Percentiles rank a stretch among this genome's conserved stretches.
Conservation (phyloP, 805 yeast species). For the Suhomyces canberraensis region DNA sequence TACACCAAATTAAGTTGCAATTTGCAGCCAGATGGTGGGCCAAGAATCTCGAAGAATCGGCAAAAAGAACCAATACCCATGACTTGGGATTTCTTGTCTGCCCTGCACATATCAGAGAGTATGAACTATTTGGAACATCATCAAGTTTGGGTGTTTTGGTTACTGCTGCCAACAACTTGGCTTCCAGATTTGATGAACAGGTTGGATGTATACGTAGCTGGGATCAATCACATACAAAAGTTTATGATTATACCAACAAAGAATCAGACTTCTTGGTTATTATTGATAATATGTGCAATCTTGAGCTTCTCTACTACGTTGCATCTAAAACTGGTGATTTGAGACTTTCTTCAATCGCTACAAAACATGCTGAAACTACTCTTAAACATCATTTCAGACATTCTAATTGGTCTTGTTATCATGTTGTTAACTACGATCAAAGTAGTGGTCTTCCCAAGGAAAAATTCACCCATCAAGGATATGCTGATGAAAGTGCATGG, state of each 20-base stretch:
- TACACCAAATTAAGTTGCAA: constrained; percentile 9
- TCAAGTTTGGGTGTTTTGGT: constrained; percentile 16
- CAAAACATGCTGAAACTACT: constrained; percentile 28
- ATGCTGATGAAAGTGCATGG: constrained; percentile 24
- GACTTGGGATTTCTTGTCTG: constrained; percentile 26
- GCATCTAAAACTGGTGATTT: constrained; percentile 22
- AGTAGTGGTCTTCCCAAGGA: constrained; percentile 18
- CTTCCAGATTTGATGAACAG: constrained; percentile 18
- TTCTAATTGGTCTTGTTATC: constrained; percentile 21
- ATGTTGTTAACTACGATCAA: constrained; percentile 21
- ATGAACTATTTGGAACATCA: constrained; percentile 12
- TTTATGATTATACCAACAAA: constrained; percentile 14
- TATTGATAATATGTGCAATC: constrained; percentile 20
- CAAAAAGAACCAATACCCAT: constrained; percentile 21
- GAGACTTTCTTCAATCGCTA: constrained; percentile 21
- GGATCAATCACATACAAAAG: constrained; percentile 18
- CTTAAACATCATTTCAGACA: constrained; percentile 19
- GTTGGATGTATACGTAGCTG: constrained; percentile 24
- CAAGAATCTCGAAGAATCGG: constrained; percentile 6
- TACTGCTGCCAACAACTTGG: constrained; percentile 24
- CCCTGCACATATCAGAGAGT: constrained; percentile 23
- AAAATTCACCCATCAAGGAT: constrained; percentile 27
- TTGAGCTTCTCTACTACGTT: constrained; percentile 25
- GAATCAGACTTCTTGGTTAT: constrained; percentile 24
- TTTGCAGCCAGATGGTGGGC: constrained; percentile 16